Evolutionary conservation across 2,329 filamentous ascomycete species (phyloP).

Genomic region (Orbilia quercus): DNA sequence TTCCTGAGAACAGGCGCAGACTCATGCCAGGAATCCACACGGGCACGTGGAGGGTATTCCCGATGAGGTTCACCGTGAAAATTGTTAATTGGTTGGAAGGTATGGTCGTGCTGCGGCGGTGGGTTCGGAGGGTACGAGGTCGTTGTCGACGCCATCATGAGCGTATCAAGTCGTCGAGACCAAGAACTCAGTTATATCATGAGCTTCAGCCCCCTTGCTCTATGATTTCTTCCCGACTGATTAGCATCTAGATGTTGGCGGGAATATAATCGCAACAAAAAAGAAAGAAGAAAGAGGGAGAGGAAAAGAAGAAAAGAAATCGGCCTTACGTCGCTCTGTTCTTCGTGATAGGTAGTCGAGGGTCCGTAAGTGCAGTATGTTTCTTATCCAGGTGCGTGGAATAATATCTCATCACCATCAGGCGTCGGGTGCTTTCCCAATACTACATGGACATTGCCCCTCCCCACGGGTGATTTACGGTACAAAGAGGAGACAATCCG

Average conservation of each 20-base stretch:
- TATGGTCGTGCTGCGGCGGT: constrained; percentile 52
- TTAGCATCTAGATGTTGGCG: constrained; percentile 31
- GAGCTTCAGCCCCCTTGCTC: constrained; percentile 37
- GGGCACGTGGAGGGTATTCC: constrained; percentile 54
- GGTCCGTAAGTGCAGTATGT: constrained; percentile 38
- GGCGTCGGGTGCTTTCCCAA: constrained; percentile 54
- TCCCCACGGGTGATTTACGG: constrained; percentile 55
- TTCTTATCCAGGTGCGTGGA: constrained; percentile 54
- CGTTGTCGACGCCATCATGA: constrained; percentile 54
- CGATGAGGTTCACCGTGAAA: constrained; percentile 54
- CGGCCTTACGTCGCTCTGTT: constrained; percentile 51
- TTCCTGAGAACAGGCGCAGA: constrained; percentile 51
- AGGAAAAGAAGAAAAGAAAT: constrained; percentile 23
- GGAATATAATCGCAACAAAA: constrained; percentile 5
- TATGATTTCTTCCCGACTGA: constrained; percentile 24
- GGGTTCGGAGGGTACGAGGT: constrained; percentile 54
- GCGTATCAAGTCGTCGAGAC: constrained; percentile 41
- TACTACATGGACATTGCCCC: constrained; percentile 56
- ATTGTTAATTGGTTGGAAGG: constrained; percentile 55
- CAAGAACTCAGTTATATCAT: constrained; percentile 45
- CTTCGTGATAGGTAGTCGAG: constrained; percentile 35
- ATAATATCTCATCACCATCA: constrained; percentile 57
- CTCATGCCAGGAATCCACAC: constrained; percentile 55
- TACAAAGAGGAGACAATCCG: constrained; percentile 53
- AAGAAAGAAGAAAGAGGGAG: constrained; percentile 28